phyloP scores from a whole-genome alignment of 1,284 basidiomycete species.

The Moesziomyces sp. region DNA sequence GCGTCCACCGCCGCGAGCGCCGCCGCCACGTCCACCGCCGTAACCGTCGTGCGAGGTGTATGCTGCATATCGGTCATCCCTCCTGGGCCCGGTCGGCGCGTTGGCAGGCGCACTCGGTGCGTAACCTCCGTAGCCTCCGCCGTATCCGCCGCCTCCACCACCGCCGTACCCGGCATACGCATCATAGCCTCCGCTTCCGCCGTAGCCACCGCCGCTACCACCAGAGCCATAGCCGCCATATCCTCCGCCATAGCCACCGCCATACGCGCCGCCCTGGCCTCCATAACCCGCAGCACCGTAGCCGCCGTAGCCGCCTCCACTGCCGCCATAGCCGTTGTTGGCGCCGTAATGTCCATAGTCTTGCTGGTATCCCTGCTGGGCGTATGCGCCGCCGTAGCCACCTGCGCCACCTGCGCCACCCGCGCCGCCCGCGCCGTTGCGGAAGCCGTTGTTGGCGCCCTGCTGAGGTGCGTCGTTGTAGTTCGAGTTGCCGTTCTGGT shows the following conservation, averaged over 20 bases:
- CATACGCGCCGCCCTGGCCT: conserved; percentile 20
- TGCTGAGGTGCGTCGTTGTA: conserved; percentile 12
- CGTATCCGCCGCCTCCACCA: conserved; percentile 10
- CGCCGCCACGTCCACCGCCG: conserved; percentile 9
- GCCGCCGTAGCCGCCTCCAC: conserved; percentile 16
- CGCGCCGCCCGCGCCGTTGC: conserved; percentile 2
- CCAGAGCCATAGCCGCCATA: conserved; percentile 28
- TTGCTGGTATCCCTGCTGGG: conserved; percentile 7
- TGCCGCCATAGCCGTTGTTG: conserved; percentile 7
- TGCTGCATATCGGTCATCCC: conserved; percentile 32
- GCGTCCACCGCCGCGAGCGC: conserved; percentile 18
- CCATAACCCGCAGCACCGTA: conserved; percentile 21
- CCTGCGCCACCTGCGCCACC: conserved; percentile 3
- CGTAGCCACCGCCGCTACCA: background rate
- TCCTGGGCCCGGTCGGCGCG: conserved; percentile 13
- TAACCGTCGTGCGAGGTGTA: conserved; percentile 20
- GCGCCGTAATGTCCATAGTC: conserved; percentile 10
- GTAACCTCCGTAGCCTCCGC: conserved; percentile 2
- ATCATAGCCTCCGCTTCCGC: conserved; percentile 21
- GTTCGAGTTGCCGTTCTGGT: conserved; percentile 9
- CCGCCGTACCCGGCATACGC: conserved; percentile 19
- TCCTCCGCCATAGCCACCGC: conserved; percentile 6
- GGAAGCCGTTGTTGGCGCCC: conserved; percentile 3
- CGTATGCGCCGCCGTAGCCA: conserved; percentile 8
- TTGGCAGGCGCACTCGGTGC: conserved; percentile 1